Evolutionary conservation across 352 stramenopile species (phyloP).

Genomic region (Phytophthora tentaculata): DNA sequence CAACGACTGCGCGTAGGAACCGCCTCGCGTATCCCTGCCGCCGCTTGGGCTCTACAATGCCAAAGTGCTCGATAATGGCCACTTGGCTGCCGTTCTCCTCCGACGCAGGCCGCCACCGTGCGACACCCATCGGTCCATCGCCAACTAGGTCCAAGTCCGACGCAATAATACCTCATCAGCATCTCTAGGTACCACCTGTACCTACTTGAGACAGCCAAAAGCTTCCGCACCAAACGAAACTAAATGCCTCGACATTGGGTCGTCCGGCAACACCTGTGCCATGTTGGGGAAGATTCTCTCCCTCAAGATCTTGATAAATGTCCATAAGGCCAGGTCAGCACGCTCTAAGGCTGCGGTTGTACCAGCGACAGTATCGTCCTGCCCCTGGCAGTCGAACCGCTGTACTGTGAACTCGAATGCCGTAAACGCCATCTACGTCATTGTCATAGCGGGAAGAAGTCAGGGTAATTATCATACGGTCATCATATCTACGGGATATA

Average conservation of each 20-base stretch:
- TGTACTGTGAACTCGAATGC: constrained; percentile 59
- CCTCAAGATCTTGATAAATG: constrained; percentile 61
- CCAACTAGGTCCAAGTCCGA: constrained; percentile 48
- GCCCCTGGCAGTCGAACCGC: constrained; percentile 54
- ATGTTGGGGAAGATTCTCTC: constrained; percentile 48
- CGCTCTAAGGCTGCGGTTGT: constrained; percentile 28
- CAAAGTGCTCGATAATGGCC: constrained; percentile 66
- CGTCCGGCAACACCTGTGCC: constrained; percentile 38
- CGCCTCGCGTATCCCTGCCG: constrained; percentile 56
- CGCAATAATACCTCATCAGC: constrained; percentile 19
- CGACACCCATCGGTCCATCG: constrained; percentile 68
- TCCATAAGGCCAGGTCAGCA: constrained; percentile 48
- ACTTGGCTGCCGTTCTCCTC: constrained; percentile 50
- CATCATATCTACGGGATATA: neutral
- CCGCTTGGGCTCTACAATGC: constrained; percentile 61
- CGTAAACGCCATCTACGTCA: constrained; percentile 39
- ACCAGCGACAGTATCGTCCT: constrained; percentile 31
- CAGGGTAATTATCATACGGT: neutral
- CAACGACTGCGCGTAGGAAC: constrained; percentile 55
- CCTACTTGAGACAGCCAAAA: constrained; percentile 1
- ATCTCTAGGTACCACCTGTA: constrained; percentile 1
- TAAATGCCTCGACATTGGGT: constrained; percentile 54
- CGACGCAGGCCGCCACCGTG: constrained; percentile 49
- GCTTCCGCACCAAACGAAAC: constrained; percentile 64
- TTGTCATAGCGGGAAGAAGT: neutral